These are phyloP conservation scores for Alopecurus myosuroides DNA, from an alignment of 176 grass and related monocot genomes.

Conservation along the genomic window DNA sequence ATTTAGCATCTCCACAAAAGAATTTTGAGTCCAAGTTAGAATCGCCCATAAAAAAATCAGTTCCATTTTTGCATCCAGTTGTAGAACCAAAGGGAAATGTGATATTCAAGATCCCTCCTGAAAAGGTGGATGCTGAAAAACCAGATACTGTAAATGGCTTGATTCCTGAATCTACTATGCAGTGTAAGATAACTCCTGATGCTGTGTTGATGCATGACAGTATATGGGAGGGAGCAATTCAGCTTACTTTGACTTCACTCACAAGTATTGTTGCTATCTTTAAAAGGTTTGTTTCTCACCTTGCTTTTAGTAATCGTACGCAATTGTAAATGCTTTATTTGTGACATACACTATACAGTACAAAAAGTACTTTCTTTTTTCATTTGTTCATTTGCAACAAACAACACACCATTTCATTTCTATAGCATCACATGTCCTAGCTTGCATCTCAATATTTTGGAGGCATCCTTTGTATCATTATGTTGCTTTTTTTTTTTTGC, in stretches of 20 bases:
- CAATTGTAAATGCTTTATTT: background rate
- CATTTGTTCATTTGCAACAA: background rate
- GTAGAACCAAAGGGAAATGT: background rate
- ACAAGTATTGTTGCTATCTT: constrained; percentile 58
- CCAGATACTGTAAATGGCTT: constrained; percentile 15
- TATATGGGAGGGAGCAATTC: constrained; percentile 73
- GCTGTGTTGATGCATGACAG: background rate
- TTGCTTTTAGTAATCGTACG: background rate
- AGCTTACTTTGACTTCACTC: constrained; percentile 45
- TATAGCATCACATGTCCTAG: background rate
- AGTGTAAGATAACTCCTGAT: constrained; percentile 13
- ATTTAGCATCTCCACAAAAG: constrained; percentile 17
- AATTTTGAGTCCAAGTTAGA: constrained; percentile 5
- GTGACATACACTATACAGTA: background rate
- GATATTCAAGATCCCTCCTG: constrained; percentile 13
- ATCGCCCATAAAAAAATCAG: background rate
- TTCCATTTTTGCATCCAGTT: background rate
- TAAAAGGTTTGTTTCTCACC: constrained; percentile 60
- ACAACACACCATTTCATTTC: background rate
- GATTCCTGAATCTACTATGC: constrained; percentile 21
- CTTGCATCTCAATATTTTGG: background rate
- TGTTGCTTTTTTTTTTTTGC: constrained; percentile 14
- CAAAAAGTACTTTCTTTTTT: background rate
- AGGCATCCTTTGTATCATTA: background rate
- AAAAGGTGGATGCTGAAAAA: constrained; percentile 32